Base-by-base conservation (phyloP, 2,329 filamentous ascomycete genomes). In the Alternaria brassicicola region DNA sequence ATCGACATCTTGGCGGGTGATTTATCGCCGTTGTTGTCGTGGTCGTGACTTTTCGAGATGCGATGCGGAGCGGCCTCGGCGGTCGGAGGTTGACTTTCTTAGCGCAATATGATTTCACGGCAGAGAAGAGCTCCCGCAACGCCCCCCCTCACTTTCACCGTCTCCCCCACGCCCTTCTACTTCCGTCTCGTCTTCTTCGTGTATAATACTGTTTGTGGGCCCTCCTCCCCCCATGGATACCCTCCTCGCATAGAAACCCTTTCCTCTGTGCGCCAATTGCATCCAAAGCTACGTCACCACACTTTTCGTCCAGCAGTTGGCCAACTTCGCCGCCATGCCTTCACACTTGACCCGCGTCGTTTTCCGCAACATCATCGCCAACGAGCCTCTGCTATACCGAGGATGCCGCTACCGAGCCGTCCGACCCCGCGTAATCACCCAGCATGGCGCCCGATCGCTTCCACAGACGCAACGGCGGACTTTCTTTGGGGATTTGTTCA, bases 401-500 rank as follows among this genome's bases (percentile, higher is more conserved):
- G 80, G 78, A 69, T 81, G 80, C 61, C 65, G 80, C 25, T 71
- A 76, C 50, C 79, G 64, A 63, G 61, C 70, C 62, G 12, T 71
- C 68, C 64, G 67, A 25, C 62, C 68, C n/a, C 68, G 61, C 12
- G 42, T 65, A 26, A 15, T 59, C 5, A 57, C 56, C 2, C 66
- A 66, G 1, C 52, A 74, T 72, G 71, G 63, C 60, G 26, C 60
- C 36, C 64, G 55, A 26, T 21, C 58, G 13, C 48, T 67, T 1
- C 49, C 65, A 3, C 62, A 62, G 15, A 52, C 74, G 6, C 81
- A 83, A 63, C 78, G 81, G 47, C 81, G 88, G 62, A 83, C 84
- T 3, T 87, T 93, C 57, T 83, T 93, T 4, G 50, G 50, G 67
- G 83, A 92, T 45, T 85, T 90, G 62, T 86, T 90, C 64, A 86